Evolutionary conservation across 352 stramenopile species (phyloP), one percentile per base, ranked within the genome.

Genomic region (Pythium pyrilobum): DNA sequence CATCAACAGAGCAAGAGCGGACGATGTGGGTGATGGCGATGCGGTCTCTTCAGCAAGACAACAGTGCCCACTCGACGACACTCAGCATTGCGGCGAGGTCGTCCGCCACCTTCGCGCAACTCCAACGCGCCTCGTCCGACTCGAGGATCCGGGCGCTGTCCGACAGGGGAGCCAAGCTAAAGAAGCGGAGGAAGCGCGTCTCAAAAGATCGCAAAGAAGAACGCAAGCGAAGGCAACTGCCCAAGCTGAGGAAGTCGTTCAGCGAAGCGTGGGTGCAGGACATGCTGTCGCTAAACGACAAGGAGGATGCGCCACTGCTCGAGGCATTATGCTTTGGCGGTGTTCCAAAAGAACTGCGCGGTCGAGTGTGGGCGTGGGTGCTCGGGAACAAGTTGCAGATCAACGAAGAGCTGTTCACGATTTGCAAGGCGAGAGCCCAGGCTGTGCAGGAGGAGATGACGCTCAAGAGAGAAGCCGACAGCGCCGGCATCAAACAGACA

Each of bases 381-480:
- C 66, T 95, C 9, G 84, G 84, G 33, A 95, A 95, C 48, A 81
- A 70, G 8, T 64, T 95, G 10, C 84, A 92, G 66, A 77, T 95
- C 29, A 95, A 91, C 36, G 74, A 95, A 64, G 75, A 95, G 20
- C 57, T 95, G 20, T 95, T 92, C 50, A 69, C 69, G 5, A 92
- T 95, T 43, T 95, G 84, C 57, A 89, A 87, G 46, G 56, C 68
- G 28, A 59, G 84, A 47, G 84, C 84, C 4, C 72, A 81, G 45
- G 84, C 84, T 12, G 84, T 95, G 41, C 59, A 79, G 23, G 68
- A 78, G 39, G 81, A 95, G 52, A 92, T 95, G 61, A 68, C 69
- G 0, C 61, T 90, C 28, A 88, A 87, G 45, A 75, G 71, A 32
- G 69, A 91, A 33, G 65, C 77, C 6, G 73, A 82, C 10, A 60